Evolutionary conservation across 495 filamentous ascomycete species (phyloP), one percentile per base, ranked within the genome.

Genomic region (Hyphodiscus hymeniophilus): DNA sequence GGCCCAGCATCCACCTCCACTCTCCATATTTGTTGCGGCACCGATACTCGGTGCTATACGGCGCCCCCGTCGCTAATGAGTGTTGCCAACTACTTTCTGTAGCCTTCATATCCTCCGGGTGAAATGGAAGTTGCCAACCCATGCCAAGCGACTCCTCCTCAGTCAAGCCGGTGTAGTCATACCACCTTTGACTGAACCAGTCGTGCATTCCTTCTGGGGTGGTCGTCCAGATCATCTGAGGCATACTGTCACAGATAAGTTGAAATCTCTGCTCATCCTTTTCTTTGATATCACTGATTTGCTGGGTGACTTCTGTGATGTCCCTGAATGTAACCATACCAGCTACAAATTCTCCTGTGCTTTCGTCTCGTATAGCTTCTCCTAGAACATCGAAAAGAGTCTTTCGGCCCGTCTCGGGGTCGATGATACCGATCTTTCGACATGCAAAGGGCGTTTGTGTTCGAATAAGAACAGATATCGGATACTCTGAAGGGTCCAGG

Each of bases 1-100:
- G 69, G 26, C 77, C 79, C 3, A 86, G 65, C 73, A 88, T 85
- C 83, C 82, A 86, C 34, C 81, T 66, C 75, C 74, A 86, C 34
- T 79, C 75, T 3, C 80, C 82, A 40, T 78, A 70, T 32, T 73
- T 70, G 33, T 69, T 75, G 38, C 62, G 66, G 42, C 76, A 81
- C n/a, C 84, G 76, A 50, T 85, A 87, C 56, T 88, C 84, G 11
- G 71, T 75, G 28, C 60, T 59, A 55, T 80, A 87, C 18, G 77
- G 72, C 18, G 83, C 76, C 11, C 84, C 84, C 13, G 83, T 85
- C 16, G 55, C 54, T 15, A 87, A 57, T 40, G 71, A 78, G 42
- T 75, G 75, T 16, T 51, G 45, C 81, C 81, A 87, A 39, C 69
- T 55, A 42, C 65, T 66, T 13, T 47, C 55, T 0, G 75, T 66